Evolutionary conservation across 495 filamentous ascomycete species (phyloP).

Genomic region (Staphylotrichum longicolle): DNA sequence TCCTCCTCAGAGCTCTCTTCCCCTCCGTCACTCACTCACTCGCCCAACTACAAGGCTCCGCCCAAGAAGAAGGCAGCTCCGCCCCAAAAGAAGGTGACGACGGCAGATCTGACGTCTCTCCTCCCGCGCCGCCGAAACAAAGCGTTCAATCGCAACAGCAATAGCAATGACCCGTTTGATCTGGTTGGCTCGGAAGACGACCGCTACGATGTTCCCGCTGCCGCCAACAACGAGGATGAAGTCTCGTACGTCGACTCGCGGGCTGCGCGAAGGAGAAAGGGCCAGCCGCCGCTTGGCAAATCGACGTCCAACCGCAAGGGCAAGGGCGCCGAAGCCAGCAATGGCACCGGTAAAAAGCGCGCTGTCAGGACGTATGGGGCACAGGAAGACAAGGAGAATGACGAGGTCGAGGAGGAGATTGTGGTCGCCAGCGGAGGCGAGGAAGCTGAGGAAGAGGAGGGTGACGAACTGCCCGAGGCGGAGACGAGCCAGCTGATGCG

Average conservation of each 20-base stretch:
- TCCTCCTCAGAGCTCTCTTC: constrained; percentile 46
- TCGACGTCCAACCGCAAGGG: constrained; percentile 18
- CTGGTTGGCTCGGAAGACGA: constrained; percentile 26
- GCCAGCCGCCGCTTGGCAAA: constrained; percentile 15
- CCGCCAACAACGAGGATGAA: constrained; percentile 39
- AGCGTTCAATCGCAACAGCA: not conserved
- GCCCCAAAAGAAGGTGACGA: constrained; percentile 36
- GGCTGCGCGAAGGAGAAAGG: constrained; percentile 21
- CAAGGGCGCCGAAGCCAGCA: constrained; percentile 9
- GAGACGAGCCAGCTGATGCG: constrained; percentile 34
- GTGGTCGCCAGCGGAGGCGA: constrained; percentile 23
- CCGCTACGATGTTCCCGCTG: constrained; percentile 32
- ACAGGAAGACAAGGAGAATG: constrained; percentile 46
- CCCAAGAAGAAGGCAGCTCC: constrained; percentile 30
- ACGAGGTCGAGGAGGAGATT: constrained; percentile 29
- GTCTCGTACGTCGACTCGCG: constrained; percentile 34
- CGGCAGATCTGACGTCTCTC: constrained; percentile 44
- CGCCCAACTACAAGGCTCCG: constrained; percentile 42
- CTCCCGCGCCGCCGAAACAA: constrained; percentile 39
- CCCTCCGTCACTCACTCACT: constrained; percentile 52
- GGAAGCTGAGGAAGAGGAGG: constrained; percentile 24
- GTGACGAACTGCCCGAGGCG: constrained; percentile 21
- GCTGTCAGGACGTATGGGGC: constrained; percentile 38
- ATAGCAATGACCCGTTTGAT: constrained; percentile 28
- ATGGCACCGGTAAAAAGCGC: constrained; percentile 24